Conservation (phyloP, 148 eudicot genomes). For the Bassia scoparia region DNA sequence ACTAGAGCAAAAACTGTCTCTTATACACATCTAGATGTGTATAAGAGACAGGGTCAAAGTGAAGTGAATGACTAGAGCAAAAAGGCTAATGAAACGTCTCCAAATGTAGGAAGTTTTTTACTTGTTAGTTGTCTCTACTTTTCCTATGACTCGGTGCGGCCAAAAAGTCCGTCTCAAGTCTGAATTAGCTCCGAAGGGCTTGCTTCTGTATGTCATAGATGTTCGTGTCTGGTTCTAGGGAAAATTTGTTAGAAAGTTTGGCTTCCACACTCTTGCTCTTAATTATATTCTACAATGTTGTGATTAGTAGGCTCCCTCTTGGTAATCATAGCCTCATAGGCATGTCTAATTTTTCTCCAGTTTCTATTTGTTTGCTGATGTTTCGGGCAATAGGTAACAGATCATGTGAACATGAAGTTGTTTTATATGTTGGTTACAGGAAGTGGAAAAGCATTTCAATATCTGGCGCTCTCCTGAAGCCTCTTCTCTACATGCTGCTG, state of each 20-base stretch:
- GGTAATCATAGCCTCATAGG: background rate
- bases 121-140: too few species aligned
- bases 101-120: too few species aligned
- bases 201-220: background rate
- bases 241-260: background rate
- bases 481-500: constrained; percentile 51
- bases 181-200: background rate
- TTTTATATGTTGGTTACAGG: constrained; percentile 35
- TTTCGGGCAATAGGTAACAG: background rate
- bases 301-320: background rate
- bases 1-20: too few species aligned
- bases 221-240: background rate
- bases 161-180: constrained; percentile 1
- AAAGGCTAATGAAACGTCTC: too few species aligned
- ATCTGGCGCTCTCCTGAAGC: constrained; percentile 59
- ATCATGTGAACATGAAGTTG: background rate
- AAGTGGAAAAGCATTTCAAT: constrained; percentile 55
- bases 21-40: too few species aligned
- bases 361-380: background rate
- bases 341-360: background rate
- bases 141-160: background rate
- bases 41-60: too few species aligned
- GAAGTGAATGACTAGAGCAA: too few species aligned
- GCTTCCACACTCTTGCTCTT: background rate
- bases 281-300: background rate